Evolutionary conservation across 2,329 filamentous ascomycete species (phyloP).

Genomic region (Cladophialophora immunda): DNA sequence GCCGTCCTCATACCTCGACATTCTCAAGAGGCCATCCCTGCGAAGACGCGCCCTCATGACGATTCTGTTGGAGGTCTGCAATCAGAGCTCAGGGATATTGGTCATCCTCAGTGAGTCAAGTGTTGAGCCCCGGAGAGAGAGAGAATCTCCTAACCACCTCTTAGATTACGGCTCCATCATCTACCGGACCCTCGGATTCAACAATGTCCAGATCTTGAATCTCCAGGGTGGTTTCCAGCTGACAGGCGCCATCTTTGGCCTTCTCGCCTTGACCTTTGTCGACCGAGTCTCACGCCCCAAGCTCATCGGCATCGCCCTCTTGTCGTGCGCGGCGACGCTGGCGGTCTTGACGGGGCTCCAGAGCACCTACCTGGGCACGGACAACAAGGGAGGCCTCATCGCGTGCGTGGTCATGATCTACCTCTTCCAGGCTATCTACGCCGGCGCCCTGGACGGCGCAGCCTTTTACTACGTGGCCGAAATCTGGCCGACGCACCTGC

Average conservation of each 20-base stretch:
- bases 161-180: slow-evolving; percentile 21
- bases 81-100: slow-evolving; percentile 10
- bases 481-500: slow-evolving; percentile 26
- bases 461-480: slow-evolving; percentile 20
- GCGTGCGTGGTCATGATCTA: slow-evolving; percentile 18
- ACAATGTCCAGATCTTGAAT: neutral
- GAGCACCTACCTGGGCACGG: slow-evolving; percentile 13
- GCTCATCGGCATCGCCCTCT: slow-evolving; percentile 37
- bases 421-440: slow-evolving; percentile 5
- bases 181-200: slow-evolving; percentile 21
- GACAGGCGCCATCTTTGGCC: slow-evolving; percentile 13
- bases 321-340: slow-evolving; percentile 14
- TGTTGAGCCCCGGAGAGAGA: no score
- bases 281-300: slow-evolving; percentile 37
- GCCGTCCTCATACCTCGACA: neutral
- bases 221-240: slow-evolving; percentile 15
- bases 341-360: slow-evolving; percentile 20
- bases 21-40: slow-evolving; percentile 15
- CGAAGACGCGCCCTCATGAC: slow-evolving; percentile 14
- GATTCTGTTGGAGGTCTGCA: slow-evolving; percentile 10
- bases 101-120: slow-evolving; percentile 12
- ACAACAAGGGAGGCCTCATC: slow-evolving; percentile 21
- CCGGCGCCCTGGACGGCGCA: slow-evolving; percentile 10
- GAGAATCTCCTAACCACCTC: no score
- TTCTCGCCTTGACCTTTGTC: slow-evolving; percentile 18